Conservation (phyloP, 2,329 filamentous ascomycete species). For the Paracorniculantispora psalliotae region DNA sequence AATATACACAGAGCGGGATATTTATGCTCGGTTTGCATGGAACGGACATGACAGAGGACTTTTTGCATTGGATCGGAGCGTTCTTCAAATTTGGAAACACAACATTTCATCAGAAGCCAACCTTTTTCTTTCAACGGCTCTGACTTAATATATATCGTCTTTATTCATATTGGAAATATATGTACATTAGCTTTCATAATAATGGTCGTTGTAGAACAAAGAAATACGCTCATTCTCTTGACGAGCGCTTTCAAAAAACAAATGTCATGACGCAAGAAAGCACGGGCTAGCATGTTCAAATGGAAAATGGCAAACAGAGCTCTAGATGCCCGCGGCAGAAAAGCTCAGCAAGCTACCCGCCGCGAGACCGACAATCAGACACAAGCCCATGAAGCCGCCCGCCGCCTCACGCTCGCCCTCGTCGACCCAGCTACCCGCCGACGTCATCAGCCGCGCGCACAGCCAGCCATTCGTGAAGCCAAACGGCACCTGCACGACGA, state of each 20-base stretch:
- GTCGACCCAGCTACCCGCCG: conserved; percentile 73
- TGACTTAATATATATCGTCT: too few species aligned
- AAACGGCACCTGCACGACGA: conserved; percentile 77
- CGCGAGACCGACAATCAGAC: conserved; percentile 78
- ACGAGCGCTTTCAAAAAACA: not conserved
- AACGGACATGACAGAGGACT: not conserved
- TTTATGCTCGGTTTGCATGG: not conserved
- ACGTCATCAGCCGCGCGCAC: conserved; percentile 87
- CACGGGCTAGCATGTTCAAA: too few species aligned
- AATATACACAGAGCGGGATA: not conserved
- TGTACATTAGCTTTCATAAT: conserved; percentile 10
- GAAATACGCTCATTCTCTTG: not conserved
- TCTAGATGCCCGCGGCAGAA: conserved; percentile 51
- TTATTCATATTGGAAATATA: not conserved
- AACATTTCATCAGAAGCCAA: not conserved
- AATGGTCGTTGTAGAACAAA: conserved; percentile 1
- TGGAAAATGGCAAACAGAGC: not conserved
- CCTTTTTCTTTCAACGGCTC: not conserved
- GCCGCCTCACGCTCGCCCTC: conserved; percentile 80
- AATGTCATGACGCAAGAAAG: not conserved
- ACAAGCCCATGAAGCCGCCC: conserved; percentile 90
- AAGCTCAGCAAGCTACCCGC: conserved; percentile 89
- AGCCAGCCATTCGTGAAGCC: conserved; percentile 85
- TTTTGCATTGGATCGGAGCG: conserved; percentile 1
- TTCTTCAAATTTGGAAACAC: conserved; percentile 3